phyloP scores from a whole-genome alignment of 805 yeast genomes.

The Candida krabiensis region DNA sequence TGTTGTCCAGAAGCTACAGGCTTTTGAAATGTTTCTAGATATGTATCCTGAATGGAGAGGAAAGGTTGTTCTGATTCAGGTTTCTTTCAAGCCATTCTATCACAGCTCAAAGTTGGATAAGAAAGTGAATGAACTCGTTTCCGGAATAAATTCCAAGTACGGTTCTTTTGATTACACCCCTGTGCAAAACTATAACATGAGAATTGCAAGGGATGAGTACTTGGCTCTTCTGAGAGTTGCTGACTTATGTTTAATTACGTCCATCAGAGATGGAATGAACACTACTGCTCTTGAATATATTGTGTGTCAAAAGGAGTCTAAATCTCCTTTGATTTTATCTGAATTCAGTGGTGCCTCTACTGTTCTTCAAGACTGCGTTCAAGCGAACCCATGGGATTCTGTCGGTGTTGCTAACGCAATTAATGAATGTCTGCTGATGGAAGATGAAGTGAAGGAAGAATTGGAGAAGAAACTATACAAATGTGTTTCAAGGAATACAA shows the following conservation, averaged over 20 bases:
- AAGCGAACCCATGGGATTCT: constrained; percentile 96
- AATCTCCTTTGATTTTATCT: constrained; percentile 78
- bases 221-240: constrained; percentile 85
- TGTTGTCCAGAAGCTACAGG: constrained; percentile 88
- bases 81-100: constrained; percentile 73
- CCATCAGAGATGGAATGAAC: constrained; percentile 95
- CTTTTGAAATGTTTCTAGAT: constrained; percentile 82
- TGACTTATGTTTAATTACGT: constrained; percentile 84
- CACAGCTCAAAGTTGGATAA: constrained; percentile 68
- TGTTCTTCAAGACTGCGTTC: constrained; percentile 67
- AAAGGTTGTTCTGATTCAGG: constrained; percentile 86
- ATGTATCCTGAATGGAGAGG: constrained; percentile 89
- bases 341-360: constrained; percentile 92
- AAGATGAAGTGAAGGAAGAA: constrained; percentile 42
- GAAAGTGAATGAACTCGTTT: constrained; percentile 79
- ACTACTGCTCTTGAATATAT: constrained; percentile 93
- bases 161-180: constrained; percentile 85
- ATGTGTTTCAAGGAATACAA: constrained; percentile 66
- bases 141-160: constrained; percentile 78
- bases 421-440: constrained; percentile 61
- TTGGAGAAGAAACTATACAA: constrained; percentile 57
- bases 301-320: constrained; percentile 73
- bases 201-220: constrained; percentile 86
- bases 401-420: constrained; percentile 89
- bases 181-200: constrained; percentile 88